Evolutionary conservation across 192 early-diverging fungal genomes (phyloP).

Genomic region (Kappamyces sp.): DNA sequence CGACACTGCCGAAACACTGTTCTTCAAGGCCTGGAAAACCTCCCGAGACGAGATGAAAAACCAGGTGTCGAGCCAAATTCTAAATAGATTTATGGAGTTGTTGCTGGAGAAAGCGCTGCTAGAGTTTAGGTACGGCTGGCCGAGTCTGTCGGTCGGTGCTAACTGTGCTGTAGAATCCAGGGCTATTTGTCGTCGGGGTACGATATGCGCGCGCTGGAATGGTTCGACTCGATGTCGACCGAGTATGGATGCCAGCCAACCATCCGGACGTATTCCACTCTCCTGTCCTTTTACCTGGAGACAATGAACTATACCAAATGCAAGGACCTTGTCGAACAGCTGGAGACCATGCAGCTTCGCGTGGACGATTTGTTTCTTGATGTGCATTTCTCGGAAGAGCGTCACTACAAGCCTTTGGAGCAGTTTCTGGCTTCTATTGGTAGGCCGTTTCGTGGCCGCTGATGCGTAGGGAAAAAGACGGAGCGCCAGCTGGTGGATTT

Average conservation of each 20-base stretch:
- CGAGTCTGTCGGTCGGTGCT: not conserved
- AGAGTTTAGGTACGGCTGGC: too few relatives aligned
- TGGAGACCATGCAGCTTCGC: not conserved
- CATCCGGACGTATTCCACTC: not conserved
- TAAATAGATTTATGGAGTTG: not conserved
- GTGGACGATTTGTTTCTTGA: not conserved
- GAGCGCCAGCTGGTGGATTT: not conserved
- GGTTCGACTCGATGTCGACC: constrained; percentile 4
- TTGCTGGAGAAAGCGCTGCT: not conserved
- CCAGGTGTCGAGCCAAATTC: not conserved
- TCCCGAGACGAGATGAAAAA: constrained; percentile 4
- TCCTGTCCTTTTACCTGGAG: not conserved
- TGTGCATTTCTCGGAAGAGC: not conserved
- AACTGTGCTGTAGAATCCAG: not conserved
- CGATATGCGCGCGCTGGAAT: constrained; percentile 4
- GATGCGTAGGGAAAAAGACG: not conserved
- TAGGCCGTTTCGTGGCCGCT: too few relatives aligned
- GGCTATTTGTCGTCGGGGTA: not conserved
- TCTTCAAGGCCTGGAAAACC: constrained; percentile 6
- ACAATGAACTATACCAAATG: not conserved
- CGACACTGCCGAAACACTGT: constrained; percentile 4
- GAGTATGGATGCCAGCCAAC: not conserved
- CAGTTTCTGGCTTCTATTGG: not conserved
- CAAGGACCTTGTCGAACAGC: not conserved
- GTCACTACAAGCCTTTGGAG: not conserved